Conservation (phyloP, 2,329 filamentous ascomycete genomes). For the Huntiella decipiens region DNA sequence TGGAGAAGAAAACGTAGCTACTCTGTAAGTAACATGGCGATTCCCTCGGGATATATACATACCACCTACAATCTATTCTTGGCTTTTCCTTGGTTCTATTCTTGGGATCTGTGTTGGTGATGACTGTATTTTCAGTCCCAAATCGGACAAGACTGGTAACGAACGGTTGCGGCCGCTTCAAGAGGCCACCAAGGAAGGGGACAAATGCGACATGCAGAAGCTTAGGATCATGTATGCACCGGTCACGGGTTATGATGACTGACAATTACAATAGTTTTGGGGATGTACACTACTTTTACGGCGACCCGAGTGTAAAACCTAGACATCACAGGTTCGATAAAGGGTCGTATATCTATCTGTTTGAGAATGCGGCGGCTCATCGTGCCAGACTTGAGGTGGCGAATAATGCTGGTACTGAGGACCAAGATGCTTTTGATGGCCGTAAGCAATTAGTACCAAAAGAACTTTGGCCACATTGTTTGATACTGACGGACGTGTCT, state of each 20-base stretch:
- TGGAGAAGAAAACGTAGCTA: slow-evolving; percentile 32
- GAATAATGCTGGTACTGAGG: slow-evolving; percentile 51
- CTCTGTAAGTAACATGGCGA: slow-evolving; percentile 22
- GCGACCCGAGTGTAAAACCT: slow-evolving; percentile 43
- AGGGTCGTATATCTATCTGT: slow-evolving; percentile 62
- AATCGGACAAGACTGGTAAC: neutral
- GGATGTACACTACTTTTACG: slow-evolving; percentile 65
- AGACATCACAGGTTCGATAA: slow-evolving; percentile 69
- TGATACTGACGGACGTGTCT: slow-evolving; percentile 51
- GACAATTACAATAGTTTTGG: slow-evolving; percentile 36
- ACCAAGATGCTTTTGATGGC: slow-evolving; percentile 66
- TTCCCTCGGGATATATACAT: neutral
- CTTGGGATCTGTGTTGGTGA: neutral
- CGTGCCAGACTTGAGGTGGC: slow-evolving; percentile 57
- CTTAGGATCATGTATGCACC: neutral
- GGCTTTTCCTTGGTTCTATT: neutral
- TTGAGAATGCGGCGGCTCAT: slow-evolving; percentile 49
- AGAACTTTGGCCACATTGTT: slow-evolving; percentile 25
- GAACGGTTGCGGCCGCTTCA: neutral
- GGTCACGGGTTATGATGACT: neutral
- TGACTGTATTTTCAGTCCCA: neutral
- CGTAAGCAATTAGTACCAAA: slow-evolving; percentile 39
- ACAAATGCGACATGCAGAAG: neutral
- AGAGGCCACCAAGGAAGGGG: neutral
- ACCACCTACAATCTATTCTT: neutral